Conservation (phyloP, 2,329 filamentous ascomycete species). For the Hymenoscyphus fraxineus region DNA sequence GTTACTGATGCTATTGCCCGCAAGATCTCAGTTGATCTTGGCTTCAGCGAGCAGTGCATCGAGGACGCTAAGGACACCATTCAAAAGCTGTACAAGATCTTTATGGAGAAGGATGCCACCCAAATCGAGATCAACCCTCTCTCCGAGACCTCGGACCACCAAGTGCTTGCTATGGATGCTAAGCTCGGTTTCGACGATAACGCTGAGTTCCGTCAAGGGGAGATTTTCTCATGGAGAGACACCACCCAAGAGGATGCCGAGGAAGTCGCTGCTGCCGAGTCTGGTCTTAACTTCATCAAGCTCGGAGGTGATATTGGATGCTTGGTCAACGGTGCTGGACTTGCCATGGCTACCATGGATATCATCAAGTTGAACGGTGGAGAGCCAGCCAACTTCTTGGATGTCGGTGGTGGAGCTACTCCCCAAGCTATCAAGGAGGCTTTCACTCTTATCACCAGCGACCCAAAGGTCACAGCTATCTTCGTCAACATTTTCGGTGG, state of each 20-base stretch:
- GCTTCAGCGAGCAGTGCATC: conserved; percentile 97
- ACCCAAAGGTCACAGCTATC: conserved; percentile 96
- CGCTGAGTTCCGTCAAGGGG: conserved; percentile 96
- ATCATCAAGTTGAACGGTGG: conserved; percentile 99
- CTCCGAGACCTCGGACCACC: conserved; percentile 95
- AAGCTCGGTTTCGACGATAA: conserved; percentile 99
- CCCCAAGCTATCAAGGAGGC: conserved; percentile 95
- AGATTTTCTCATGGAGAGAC: conserved; percentile 91
- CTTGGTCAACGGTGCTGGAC: conserved; percentile 96
- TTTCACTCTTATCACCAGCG: conserved; percentile 97
- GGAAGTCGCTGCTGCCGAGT: conserved; percentile 94
- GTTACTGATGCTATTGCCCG: conserved; percentile 94
- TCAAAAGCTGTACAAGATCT: conserved; percentile 98
- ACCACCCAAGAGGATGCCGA: conserved; percentile 93
- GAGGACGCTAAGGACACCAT: conserved; percentile 94
- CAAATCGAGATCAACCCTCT: conserved; percentile 99
- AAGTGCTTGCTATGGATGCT: conserved; percentile 98
- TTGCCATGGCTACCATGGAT: conserved; percentile 99
- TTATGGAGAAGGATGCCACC: conserved; percentile 96
- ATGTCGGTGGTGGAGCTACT: conserved; percentile 96
- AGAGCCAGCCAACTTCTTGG: conserved; percentile 94
- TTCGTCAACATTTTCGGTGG: conserved; percentile 99
- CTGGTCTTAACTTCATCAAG: conserved; percentile 99
- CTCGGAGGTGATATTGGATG: conserved; percentile 98
- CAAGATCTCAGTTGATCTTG: conserved; percentile 84